Base-by-base conservation (phyloP, 768 basidiomycete genomes). In the Phallus indusiatus region DNA sequence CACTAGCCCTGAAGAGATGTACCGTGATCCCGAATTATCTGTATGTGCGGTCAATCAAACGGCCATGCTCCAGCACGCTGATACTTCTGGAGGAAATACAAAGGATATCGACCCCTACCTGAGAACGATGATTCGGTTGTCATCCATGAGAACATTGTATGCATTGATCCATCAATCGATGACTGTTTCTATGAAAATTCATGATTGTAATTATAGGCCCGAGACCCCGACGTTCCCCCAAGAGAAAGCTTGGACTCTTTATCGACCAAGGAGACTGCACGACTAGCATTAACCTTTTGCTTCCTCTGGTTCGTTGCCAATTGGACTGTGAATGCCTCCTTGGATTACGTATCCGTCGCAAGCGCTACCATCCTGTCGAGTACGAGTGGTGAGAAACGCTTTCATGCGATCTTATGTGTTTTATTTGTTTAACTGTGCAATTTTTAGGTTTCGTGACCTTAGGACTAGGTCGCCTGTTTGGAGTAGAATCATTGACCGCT, bases 221-320 rank as follows among this genome's bases (percentile, higher is more conserved):
- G 7, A 28, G 28, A 7, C 28, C 28, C 28, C 7, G 28, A 28
- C 28, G 28, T 28, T 28, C 28, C 28, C 28, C 7, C 28, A 28
- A 28, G 64, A 61, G 24, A 51, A 70, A 35, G 66, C 70, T 42
- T n/a, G 42, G n/a, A n/a, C 1, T 82, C 79, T 34, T 70, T 94
- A 35, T 85, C 85, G 1, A 71, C 71, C 2, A 68, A 68, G 49
- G 85, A 96, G 72, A 98, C 96, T 0, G 84, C 85, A 7, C 71
- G 79, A 42, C 77, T 99, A 12, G 91, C 95, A 4, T 74, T 82
- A 5, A 71, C 78, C 54, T 98, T 97, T 71, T 92, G 88, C 69
- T 78, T 90, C 60, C 74, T 95, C 36, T 99, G 94, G 92, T 96
- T 99, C 66, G 75, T 84, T 37, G 95, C 95, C 12, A 98, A 98